phyloP scores from a whole-genome alignment of 148 eudicot genomes.

The Dianthus caryophyllus region DNA sequence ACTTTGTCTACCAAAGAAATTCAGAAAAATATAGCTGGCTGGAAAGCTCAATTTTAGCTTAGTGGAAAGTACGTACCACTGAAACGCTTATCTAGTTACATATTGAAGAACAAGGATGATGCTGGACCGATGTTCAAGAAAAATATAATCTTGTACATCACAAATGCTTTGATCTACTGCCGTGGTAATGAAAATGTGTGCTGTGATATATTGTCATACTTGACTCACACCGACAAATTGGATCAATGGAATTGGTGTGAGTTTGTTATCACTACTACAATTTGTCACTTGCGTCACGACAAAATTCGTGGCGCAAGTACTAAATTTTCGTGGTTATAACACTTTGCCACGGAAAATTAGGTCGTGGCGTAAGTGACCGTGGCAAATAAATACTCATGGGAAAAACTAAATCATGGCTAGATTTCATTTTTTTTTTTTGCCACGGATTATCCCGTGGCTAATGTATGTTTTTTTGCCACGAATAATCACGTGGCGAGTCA shows the following conservation, averaged over 20 bases:
- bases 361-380: too few relatives aligned
- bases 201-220: conserved; percentile 1
- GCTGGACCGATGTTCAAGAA: not conserved
- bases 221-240: not conserved
- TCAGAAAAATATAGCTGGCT: not conserved
- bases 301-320: too few relatives aligned
- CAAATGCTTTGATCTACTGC: not conserved
- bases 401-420: too few relatives aligned
- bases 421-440: too few relatives aligned
- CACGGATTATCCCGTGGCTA: too few relatives aligned
- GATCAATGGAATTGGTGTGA: not conserved
- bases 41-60: not conserved
- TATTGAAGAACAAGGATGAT: not conserved
- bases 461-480: too few relatives aligned
- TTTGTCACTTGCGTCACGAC: too few relatives aligned
- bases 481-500: too few relatives aligned
- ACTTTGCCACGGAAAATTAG: too few relatives aligned
- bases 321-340: too few relatives aligned
- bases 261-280: too few relatives aligned
- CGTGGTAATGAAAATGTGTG: not conserved
- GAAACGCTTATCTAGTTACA: not conserved
- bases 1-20: not conserved
- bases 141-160: conserved; percentile 4
- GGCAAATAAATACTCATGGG: too few relatives aligned
- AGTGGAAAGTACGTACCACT: not conserved